phyloP scores from a whole-genome alignment of 208 protist species.

The Acanthamoeba healyi region DNA sequence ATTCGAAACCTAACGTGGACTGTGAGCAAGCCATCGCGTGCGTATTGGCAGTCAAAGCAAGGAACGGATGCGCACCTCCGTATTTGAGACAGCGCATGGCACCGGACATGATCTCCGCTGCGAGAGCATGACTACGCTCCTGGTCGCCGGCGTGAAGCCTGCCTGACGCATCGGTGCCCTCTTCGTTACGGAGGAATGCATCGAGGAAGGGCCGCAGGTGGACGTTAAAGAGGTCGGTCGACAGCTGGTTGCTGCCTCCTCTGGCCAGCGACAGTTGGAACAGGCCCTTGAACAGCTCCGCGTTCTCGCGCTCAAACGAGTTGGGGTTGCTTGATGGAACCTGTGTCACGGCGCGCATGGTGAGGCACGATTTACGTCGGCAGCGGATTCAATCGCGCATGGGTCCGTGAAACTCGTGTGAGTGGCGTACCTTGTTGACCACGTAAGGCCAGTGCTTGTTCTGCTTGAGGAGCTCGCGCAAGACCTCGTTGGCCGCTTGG shows the following conservation, averaged over 20 bases:
- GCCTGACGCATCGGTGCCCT: not conserved
- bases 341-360: not conserved
- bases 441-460: constrained; percentile 44
- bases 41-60: not conserved
- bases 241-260: not conserved
- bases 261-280: constrained; percentile 10
- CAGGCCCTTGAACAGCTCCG: constrained; percentile 62
- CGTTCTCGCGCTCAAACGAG: constrained; percentile 5
- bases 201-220: not conserved
- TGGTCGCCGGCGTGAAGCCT: constrained; percentile 25
- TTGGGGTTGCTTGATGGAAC: not conserved
- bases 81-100: constrained; percentile 44
- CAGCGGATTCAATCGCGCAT: not conserved
- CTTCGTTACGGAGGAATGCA: not conserved
- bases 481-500: constrained; percentile 41
- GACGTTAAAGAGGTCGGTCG: not conserved
- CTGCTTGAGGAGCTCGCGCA: not conserved
- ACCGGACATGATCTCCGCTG: not conserved
- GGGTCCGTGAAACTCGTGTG: not conserved
- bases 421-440: constrained; percentile 16
- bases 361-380: too few species aligned
- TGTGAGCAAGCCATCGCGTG: too few species aligned
- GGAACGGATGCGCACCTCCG: not conserved
- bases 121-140: constrained; percentile 24
- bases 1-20: not conserved